A percentile compares a stretch with the other conserved stretches of the same genome.
Evolutionary conservation across 352 stramenopile species (phyloP).

Genomic region (Halophytophthora batemanensis): DNA sequence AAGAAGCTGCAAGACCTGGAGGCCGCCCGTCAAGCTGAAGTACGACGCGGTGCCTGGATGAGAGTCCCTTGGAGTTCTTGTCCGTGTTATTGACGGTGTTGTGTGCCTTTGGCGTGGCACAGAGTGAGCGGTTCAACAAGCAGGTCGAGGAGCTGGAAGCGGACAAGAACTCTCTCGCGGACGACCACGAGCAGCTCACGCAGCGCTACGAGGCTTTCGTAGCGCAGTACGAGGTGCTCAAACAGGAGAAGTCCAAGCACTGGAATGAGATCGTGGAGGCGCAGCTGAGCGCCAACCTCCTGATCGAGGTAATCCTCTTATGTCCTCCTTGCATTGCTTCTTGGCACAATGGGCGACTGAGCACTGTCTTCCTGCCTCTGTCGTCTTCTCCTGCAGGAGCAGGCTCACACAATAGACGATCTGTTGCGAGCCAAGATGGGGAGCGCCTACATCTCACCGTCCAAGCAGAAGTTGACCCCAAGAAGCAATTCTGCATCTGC

Average conservation of each 20-base stretch:
- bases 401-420: conserved; percentile 76
- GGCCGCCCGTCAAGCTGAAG: conserved; percentile 36
- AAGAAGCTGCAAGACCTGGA: conserved; percentile 66
- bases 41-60: conserved; percentile 8
- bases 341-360: neutral
- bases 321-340: neutral
- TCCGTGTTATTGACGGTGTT: neutral
- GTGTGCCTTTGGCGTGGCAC: conserved; percentile 1
- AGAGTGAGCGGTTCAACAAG: conserved; percentile 32
- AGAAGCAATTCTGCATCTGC: neutral
- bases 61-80: neutral
- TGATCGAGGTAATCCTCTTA: conserved; percentile 53
- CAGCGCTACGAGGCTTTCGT: conserved; percentile 44
- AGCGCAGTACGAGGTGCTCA: conserved; percentile 46
- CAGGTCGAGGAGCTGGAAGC: conserved; percentile 33
- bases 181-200: conserved; percentile 38
- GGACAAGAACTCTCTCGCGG: conserved; percentile 33
- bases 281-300: conserved; percentile 68
- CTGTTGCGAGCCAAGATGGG: conserved; percentile 47
- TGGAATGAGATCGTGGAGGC: conserved; percentile 71
- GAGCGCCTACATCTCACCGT: conserved; percentile 33
- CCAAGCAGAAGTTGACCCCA: conserved; percentile 16
- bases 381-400: conserved; percentile 33
- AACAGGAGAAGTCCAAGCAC: conserved; percentile 61
- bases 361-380: neutral